Evolutionary conservation across 164 flowering plant species (phyloP), one percentile per base, ranked within the genome.

Genomic region (Euptelea pleiosperma): DNA sequence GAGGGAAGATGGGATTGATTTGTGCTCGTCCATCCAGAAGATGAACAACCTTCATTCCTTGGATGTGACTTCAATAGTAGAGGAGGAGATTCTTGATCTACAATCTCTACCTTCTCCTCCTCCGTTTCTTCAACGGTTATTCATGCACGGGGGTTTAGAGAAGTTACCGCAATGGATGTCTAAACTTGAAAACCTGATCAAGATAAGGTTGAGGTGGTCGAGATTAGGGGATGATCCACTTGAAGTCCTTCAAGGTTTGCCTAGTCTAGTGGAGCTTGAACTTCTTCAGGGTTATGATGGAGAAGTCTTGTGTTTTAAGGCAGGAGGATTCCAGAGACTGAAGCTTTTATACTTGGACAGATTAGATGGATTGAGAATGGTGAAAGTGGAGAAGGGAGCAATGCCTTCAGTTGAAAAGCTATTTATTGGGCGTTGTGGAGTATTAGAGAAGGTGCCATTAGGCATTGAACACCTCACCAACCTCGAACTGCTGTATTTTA

Each of bases 281-380:
- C n/a, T n/a, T n/a, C n/a, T n/a, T n/a, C 10, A 31, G 7, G 55
- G 39, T n/a, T 52, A 52, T 52, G 25, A 4, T 10, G 55, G 55
- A 19, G 9, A 18, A 33, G 55, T 2, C 39, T 14, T 52, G 8
- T 12, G 7, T 49, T 24, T 22, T 19, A 12, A 19, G 24, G 55
- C 24, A 12, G 11, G 16, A 33, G 55, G 39, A 2, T 52, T 28
- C 33, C 55, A 39, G 3, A 52, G 10, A 16, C 39, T 52, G 2
- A 52, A 11, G 25, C 1, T 8, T 8, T 21, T 52, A 6, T 16
- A 18, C 24, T 25, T 52, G 5, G n/a, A n/a, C n/a, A 21, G 18
- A 1, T 11, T 52, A 36, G 11, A 8, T n/a, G n/a, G n/a, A n/a
- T n/a, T n/a, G n/a, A n/a, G n/a, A n/a, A n/a, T n/a, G n/a, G n/a